Base-by-base conservation (phyloP, 805 yeast genomes). In the Cyberlindnera americana region DNA sequence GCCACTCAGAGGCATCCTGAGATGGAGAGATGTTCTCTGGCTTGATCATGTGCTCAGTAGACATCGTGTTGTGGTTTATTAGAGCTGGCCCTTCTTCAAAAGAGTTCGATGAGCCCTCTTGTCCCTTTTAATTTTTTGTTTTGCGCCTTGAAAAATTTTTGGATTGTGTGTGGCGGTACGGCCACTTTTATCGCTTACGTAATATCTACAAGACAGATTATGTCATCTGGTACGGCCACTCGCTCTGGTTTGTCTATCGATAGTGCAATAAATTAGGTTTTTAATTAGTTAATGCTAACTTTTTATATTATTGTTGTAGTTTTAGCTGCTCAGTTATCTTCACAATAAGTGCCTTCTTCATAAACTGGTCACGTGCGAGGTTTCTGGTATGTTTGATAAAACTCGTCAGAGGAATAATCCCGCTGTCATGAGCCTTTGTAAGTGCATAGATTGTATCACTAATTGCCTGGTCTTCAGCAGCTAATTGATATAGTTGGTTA, bases 1-100 rank as follows among this genome's bases (percentile, higher is more conserved):
- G 99, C 98, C 98, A 93, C 54, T 84, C 87, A 43, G 95, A 79
- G 44, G 98, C 83, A 66, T 90, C 93, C 52, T 80, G 79, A 27
- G 90, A 69, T 29, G 95, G 84, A 43, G 81, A 75, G 49, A 79
- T 75, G 52, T 74, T 71, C 64, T 87, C 95, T 45, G 98, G 98
- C 75, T 87, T 88, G 69, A 90, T 90, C 66, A 83, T 73, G 61
- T 69, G 81, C 57, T 81, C 87, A 56, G 75, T 73, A 46, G 83
- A 72, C 85, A 80, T 80, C 41, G 37, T 46, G 18, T 12, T 22
- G 16, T 27, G 17, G 7, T 11, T 10, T 26, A 14, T 29, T 21
- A 3, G 22, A 4, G 26, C 27, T 31, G 26, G 8, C 34, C 21
- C 15, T 19, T 15, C 30, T n/a, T 6, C 3, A 19, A 19, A 18